These are phyloP conservation scores for Cicer cuneatum DNA, from an alignment of 306 rosid genomes.

Conservation along the genomic window DNA sequence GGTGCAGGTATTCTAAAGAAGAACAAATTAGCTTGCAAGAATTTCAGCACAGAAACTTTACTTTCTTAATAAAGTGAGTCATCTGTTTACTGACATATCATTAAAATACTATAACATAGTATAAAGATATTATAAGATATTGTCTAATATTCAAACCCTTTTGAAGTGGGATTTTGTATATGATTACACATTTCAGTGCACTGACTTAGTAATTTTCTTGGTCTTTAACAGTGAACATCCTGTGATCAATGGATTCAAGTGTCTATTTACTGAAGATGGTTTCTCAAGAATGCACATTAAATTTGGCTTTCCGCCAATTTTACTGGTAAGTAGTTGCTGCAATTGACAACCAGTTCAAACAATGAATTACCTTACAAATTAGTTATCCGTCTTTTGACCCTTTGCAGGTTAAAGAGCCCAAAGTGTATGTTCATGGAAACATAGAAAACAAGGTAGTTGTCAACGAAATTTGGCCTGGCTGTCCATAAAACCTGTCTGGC, in stretches of 20 bases:
- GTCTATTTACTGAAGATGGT: conserved; percentile 69
- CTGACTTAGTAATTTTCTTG: conserved; percentile 7
- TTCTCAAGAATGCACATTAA: conserved; percentile 62
- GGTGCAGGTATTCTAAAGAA: conserved; percentile 90
- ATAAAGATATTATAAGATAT: too few relatives aligned
- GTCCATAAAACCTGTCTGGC: conserved; percentile 44
- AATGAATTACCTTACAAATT: conserved; percentile 16
- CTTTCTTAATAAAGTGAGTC: conserved; percentile 82
- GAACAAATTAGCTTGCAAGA: conserved; percentile 68
- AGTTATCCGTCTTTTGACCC: conserved; percentile 15
- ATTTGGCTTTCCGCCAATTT: conserved; percentile 63
- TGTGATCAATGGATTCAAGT: conserved; percentile 68
- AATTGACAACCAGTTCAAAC: conserved; percentile 25
- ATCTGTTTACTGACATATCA: conserved; percentile 20
- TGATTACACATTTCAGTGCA: conserved; percentile 21
- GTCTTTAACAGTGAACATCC: conserved; percentile 68
- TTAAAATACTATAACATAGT: too few relatives aligned
- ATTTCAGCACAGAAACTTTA: conserved; percentile 66
- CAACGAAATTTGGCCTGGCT: conserved; percentile 70
- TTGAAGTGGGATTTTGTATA: background rate
- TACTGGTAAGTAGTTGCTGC: conserved; percentile 56
- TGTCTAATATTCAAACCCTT: too few relatives aligned
- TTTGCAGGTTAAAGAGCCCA: conserved; percentile 72
- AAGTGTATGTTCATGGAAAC: conserved; percentile 76
- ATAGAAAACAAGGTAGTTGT: conserved; percentile 48